These are phyloP conservation scores for Rostrohypoxylon terebratum DNA, from an alignment of 495 filamentous ascomycete genomes.

Conservation along the genomic window DNA sequence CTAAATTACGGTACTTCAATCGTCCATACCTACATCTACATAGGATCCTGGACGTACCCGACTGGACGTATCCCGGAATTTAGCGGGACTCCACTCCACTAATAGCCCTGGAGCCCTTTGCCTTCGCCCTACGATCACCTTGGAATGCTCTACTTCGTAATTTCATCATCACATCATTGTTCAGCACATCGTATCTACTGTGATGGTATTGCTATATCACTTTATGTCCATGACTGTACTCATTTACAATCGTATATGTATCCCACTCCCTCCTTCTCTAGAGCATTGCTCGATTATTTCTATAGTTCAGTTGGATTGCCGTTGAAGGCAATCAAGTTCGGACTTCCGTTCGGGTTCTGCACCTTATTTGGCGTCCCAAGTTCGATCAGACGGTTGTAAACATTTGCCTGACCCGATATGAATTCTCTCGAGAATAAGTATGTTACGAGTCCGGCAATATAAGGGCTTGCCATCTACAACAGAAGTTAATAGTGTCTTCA, in stretches of 20 bases:
- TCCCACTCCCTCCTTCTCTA: neutral
- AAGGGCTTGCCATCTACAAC: slow-evolving; percentile 56
- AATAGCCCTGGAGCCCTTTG: too few relatives aligned
- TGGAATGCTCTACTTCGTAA: too few relatives aligned
- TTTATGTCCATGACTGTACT: too few relatives aligned
- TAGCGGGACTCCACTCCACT: neutral
- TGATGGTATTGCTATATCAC: too few relatives aligned
- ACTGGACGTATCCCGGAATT: neutral
- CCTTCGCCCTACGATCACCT: neutral
- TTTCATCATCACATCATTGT: neutral
- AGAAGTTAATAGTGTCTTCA: neutral
- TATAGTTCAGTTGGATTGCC: slow-evolving; percentile 40
- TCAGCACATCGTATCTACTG: neutral
- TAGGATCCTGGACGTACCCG: too few relatives aligned
- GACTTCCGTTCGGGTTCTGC: slow-evolving; percentile 33
- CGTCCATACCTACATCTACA: too few relatives aligned
- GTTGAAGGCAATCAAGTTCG: slow-evolving; percentile 40
- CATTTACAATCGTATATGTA: neutral
- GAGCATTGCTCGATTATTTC: neutral
- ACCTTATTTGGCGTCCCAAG: slow-evolving; percentile 34
- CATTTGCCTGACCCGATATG: slow-evolving; percentile 18
- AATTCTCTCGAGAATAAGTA: slow-evolving; percentile 53
- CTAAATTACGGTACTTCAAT: slow-evolving; percentile 18
- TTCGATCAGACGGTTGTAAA: slow-evolving; percentile 17
- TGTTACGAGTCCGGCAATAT: slow-evolving; percentile 56